phyloP scores from a whole-genome alignment of 805 yeast genomes.

The Naumovozyma castellii region DNA sequence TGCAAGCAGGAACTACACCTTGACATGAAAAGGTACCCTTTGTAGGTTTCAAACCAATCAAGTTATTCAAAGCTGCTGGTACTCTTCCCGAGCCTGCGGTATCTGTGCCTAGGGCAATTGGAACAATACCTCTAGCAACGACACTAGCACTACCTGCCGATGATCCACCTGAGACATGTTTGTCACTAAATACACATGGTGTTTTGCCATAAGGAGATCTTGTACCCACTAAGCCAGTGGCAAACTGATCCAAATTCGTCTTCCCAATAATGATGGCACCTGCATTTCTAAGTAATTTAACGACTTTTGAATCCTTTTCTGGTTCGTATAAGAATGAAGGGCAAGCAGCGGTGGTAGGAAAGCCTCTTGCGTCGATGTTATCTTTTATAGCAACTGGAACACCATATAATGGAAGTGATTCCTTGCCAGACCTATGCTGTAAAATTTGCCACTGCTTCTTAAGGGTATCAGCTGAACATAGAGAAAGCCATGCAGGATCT shows the following conservation, averaged over 20 bases:
- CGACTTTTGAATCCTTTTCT: conserved; percentile 63
- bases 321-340: conserved; percentile 73
- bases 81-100: conserved; percentile 98
- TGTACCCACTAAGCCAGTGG: conserved; percentile 93
- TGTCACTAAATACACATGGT: conserved; percentile 61
- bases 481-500: conserved; percentile 91
- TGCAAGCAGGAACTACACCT: conserved; percentile 98
- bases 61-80: conserved; percentile 89
- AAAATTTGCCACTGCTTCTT: conserved; percentile 70
- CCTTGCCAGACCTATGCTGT: conserved; percentile 49
- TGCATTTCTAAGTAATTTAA: conserved; percentile 59
- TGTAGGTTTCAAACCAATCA: conserved; percentile 88
- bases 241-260: conserved; percentile 93
- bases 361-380: conserved; percentile 78
- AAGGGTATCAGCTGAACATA: conserved; percentile 54
- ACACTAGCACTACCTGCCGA: conserved; percentile 93
- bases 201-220: conserved; percentile 93
- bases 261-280: conserved; percentile 94
- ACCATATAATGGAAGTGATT: conserved; percentile 66
- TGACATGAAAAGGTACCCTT: conserved; percentile 75
- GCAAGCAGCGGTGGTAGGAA: conserved; percentile 91
- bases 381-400: conserved; percentile 94
- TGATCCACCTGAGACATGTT: conserved; percentile 90
- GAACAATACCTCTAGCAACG: conserved; percentile 84
- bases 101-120: conserved; percentile 86